Conservation (phyloP, 345 rosid genomes). For the Populus tremula region DNA sequence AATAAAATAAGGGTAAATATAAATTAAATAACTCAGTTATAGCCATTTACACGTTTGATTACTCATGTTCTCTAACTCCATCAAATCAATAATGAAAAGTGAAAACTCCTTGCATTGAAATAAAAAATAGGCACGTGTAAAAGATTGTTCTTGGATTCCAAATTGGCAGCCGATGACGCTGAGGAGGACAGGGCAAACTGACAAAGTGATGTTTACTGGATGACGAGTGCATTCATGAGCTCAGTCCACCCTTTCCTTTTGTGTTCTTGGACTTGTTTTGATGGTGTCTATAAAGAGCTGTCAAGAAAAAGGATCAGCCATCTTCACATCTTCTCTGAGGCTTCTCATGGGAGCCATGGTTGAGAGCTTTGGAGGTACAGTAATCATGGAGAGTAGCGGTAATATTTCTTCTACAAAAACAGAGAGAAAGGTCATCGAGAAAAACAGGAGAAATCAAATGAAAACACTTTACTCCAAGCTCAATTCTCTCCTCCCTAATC, state of each 20-base stretch:
- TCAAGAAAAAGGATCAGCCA: background rate
- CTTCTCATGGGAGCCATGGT: background rate
- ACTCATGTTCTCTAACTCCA: too few species aligned
- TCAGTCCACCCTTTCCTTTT: background rate
- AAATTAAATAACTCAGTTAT: too few species aligned
- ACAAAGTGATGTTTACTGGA: background rate
- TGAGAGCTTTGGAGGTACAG: background rate
- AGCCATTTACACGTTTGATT: too few species aligned
- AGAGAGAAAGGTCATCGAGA: conserved; percentile 54
- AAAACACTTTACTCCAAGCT: conserved; percentile 42
- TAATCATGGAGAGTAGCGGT: conserved; percentile 10
- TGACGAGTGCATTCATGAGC: background rate
- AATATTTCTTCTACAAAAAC: conserved; percentile 24
- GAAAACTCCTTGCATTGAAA: background rate
- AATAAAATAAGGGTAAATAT: too few species aligned
- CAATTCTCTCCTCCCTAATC: conserved; percentile 46
- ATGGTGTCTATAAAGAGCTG: background rate
- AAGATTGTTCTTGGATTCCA: background rate
- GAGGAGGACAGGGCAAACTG: background rate
- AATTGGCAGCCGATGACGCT: background rate
- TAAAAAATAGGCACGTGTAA: background rate
- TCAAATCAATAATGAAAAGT: background rate
- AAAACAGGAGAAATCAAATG: conserved; percentile 51
- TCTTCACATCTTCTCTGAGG: background rate
- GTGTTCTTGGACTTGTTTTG: background rate